Percentiles rank a stretch among this genome's conserved stretches.
These are phyloP conservation scores for Ilex paraguariensis DNA, from an alignment of 305 asterid species.

Conservation along the genomic window DNA sequence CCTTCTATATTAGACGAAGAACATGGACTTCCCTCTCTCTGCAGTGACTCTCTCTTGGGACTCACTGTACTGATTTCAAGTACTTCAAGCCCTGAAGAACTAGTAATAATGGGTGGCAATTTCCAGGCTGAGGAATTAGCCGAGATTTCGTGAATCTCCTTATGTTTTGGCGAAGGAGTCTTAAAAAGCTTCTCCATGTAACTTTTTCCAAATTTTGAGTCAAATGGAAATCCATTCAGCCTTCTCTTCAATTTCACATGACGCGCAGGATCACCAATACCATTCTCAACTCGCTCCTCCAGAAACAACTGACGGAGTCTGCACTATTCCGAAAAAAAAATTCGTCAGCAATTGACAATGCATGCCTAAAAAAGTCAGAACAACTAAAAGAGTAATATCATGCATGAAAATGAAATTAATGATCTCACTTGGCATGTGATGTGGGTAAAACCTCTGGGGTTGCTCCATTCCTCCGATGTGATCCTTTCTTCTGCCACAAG, in stretches of 20 bases:
- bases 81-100: slow-evolving; percentile 33
- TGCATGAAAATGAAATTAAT: background rate
- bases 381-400: background rate
- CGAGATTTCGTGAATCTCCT: slow-evolving; percentile 51
- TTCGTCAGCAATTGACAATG: background rate
- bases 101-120: slow-evolving; percentile 29
- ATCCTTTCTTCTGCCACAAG: slow-evolving; percentile 66
- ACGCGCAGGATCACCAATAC: slow-evolving; percentile 42
- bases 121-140: slow-evolving; percentile 32
- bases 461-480: slow-evolving; percentile 75
- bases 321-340: slow-evolving; percentile 14
- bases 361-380: slow-evolving; percentile 5
- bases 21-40: slow-evolving; percentile 36
- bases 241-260: slow-evolving; percentile 72
- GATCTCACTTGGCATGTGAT: slow-evolving; percentile 81
- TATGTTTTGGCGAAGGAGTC: slow-evolving; percentile 63
- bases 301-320: slow-evolving; percentile 90
- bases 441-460: slow-evolving; percentile 58
- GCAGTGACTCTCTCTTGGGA: slow-evolving; percentile 38
- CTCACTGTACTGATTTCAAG: slow-evolving; percentile 37
- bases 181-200: slow-evolving; percentile 76
- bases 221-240: slow-evolving; percentile 83
- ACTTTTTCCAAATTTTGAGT: slow-evolving; percentile 65
- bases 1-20: slow-evolving; percentile 44
- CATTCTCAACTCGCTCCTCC: slow-evolving; percentile 79